Base-by-base conservation (phyloP, 345 rosid species). In the Acer saccharum region DNA sequence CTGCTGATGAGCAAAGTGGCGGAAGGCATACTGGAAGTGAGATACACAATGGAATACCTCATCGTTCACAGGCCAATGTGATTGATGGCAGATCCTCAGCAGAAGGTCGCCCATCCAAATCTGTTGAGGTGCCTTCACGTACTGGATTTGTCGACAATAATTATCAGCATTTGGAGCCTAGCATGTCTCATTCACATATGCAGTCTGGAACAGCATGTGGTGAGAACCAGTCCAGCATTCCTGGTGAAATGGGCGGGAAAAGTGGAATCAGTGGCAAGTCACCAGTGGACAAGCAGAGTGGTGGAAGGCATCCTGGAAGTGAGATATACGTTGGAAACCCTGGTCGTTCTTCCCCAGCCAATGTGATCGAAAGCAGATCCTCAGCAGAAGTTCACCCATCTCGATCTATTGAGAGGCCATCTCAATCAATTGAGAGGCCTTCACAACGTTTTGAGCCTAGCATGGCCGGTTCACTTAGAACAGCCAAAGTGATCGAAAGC, bases 21-120 rank as follows among this genome's bases (percentile, higher is more conserved):
- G 80, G 65, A 67, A 83, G 66, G 79, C 77, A 82, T 76, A 58
- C 83, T 61, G 69, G 60, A 70, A 83, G 74, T 55, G 89, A 86
- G 64, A 72, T 39, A 52, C 16, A 73, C 25, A 35, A 62, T 10
- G 77, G 72, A 58, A 65, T 76, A 9, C 73, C 79, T 69, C 63
- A 18, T 29, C 52, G 11, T 66, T 73, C 68, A 0, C 79, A 77
- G 9, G 41, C 82, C 69, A 76, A 71, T 64, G 27, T 46, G 14
- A 66, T 48, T 55, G 62, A 74, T 69, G 77, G 77, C 61, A 81
- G 82, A 82, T 75, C 84, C 78, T 71, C 78, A 10, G 39, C 41
- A 65, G 86, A 83, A 63, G 60, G 68, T 35, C 65, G 1, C 43
- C 16, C 67, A 39, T 68, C 80, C 27, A 76, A 43, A 68, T 77